These are phyloP conservation scores for Platismatia glauca DNA, from an alignment of 495 filamentous ascomycete species.

Conservation along the genomic window DNA sequence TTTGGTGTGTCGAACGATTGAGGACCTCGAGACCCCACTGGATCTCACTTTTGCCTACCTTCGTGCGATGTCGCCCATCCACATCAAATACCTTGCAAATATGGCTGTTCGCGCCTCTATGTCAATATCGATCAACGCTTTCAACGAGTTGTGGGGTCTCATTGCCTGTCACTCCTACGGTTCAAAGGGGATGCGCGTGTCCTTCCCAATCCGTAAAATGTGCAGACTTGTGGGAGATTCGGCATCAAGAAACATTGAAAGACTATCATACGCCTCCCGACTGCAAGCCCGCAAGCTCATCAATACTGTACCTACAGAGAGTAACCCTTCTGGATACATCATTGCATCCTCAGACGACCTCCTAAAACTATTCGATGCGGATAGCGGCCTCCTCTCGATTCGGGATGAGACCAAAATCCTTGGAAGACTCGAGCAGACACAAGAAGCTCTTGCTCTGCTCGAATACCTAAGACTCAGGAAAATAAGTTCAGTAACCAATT, in stretches of 20 bases:
- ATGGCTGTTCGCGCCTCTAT: constrained; percentile 88
- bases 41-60: constrained; percentile 83
- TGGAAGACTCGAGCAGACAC: constrained; percentile 63
- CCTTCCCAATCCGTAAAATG: constrained; percentile 88
- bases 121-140: constrained; percentile 87
- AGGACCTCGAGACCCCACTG: constrained; percentile 70
- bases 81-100: constrained; percentile 80
- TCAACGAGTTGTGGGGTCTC: constrained; percentile 79
- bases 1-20: constrained; percentile 66
- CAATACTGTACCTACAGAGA: constrained; percentile 66
- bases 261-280: constrained; percentile 76
- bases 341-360: constrained; percentile 85
- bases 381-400: constrained; percentile 81
- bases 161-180: constrained; percentile 85
- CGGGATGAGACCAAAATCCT: constrained; percentile 81
- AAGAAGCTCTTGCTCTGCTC: constrained; percentile 77
- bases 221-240: constrained; percentile 85
- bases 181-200: constrained; percentile 70
- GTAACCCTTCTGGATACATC: constrained; percentile 86
- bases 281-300: constrained; percentile 76
- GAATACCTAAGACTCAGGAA: constrained; percentile 75
- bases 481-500: constrained; percentile 67
- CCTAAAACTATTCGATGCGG: constrained; percentile 76
- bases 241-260: constrained; percentile 80
- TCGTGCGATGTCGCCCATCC: constrained; percentile 84